A percentile compares a stretch with the other conserved stretches of the same genome.
Evolutionary conservation across 2,329 filamentous ascomycete genomes (phyloP).

Genomic region (Monosporascus sp.): DNA sequence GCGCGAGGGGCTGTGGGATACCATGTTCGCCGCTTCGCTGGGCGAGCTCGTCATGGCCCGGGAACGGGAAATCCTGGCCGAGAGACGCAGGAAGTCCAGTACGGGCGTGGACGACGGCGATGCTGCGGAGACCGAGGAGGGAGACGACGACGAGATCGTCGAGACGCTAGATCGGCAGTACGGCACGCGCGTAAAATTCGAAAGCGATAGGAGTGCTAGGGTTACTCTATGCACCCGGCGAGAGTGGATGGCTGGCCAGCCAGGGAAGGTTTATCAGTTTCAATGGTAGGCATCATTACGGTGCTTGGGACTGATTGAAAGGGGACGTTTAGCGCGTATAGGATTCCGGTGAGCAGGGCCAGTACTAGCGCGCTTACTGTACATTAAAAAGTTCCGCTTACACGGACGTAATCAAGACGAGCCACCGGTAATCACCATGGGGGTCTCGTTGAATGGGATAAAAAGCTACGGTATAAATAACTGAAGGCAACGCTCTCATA

Average conservation of each 20-base stretch:
- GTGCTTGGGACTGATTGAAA: not conserved
- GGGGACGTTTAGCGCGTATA: no score
- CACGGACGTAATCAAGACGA: no score
- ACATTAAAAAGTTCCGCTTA: no score
- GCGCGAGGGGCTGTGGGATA: conserved; percentile 2
- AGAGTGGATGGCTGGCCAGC: not conserved
- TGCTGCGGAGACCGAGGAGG: not conserved
- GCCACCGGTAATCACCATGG: no score
- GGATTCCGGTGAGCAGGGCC: no score
- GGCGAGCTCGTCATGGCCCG: not conserved
- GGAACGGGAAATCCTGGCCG: not conserved
- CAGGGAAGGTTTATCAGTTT: not conserved
- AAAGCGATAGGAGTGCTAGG: not conserved
- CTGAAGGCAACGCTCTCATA: no score
- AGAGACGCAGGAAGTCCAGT: not conserved
- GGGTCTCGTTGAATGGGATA: no score
- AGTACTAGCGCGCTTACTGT: no score
- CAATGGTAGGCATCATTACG: not conserved
- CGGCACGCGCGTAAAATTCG: not conserved
- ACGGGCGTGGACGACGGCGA: not conserved
- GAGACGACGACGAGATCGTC: not conserved
- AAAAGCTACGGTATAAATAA: no score
- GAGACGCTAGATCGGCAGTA: not conserved
- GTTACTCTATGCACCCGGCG: not conserved
- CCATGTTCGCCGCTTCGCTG: not conserved